A percentile compares a stretch with the other conserved stretches of the same genome.
Evolutionary conservation across 2,329 filamentous ascomycete species (phyloP).

Genomic region (Nemania sp.): DNA sequence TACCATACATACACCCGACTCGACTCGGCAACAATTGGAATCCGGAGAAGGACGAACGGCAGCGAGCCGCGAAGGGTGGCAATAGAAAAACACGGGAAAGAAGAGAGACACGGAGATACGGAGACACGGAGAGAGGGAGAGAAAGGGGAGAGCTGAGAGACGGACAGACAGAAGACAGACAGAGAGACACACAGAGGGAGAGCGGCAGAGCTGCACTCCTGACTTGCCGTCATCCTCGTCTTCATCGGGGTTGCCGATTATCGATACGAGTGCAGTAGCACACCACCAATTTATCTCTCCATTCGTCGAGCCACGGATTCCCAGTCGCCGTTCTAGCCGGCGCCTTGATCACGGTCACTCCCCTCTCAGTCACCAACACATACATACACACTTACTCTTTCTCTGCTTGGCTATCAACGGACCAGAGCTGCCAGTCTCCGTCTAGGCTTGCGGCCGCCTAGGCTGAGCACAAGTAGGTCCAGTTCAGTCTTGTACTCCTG

Average conservation of each 20-base stretch:
- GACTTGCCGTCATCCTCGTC: too few relatives aligned
- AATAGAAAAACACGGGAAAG: slow-evolving; percentile 3
- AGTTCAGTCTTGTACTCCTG: background rate
- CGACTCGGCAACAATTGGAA: slow-evolving; percentile 1
- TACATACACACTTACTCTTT: slow-evolving; percentile 13
- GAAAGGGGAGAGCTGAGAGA: too few relatives aligned
- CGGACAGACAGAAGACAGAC: too few relatives aligned
- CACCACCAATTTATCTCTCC: slow-evolving; percentile 7
- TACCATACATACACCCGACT: background rate
- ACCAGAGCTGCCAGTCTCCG: slow-evolving; percentile 34
- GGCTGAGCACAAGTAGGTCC: slow-evolving; percentile 41
- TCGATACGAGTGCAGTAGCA: slow-evolving; percentile 21
- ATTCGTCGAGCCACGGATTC: slow-evolving; percentile 1
- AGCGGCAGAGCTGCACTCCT: too few relatives aligned
- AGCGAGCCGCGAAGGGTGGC: background rate
- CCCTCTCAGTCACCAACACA: too few relatives aligned
- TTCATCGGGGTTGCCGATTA: background rate
- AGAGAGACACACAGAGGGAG: too few relatives aligned
- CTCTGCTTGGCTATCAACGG: slow-evolving; percentile 21
- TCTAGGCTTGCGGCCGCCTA: slow-evolving; percentile 44
- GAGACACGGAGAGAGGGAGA: background rate
- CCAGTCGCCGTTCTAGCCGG: slow-evolving; percentile 15
- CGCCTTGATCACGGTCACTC: slow-evolving; percentile 30
- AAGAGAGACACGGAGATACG: background rate
- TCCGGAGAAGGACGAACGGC: background rate